These are phyloP conservation scores for Narthecium ossifragum DNA, from an alignment of 106 monocot species.

Conservation along the genomic window DNA sequence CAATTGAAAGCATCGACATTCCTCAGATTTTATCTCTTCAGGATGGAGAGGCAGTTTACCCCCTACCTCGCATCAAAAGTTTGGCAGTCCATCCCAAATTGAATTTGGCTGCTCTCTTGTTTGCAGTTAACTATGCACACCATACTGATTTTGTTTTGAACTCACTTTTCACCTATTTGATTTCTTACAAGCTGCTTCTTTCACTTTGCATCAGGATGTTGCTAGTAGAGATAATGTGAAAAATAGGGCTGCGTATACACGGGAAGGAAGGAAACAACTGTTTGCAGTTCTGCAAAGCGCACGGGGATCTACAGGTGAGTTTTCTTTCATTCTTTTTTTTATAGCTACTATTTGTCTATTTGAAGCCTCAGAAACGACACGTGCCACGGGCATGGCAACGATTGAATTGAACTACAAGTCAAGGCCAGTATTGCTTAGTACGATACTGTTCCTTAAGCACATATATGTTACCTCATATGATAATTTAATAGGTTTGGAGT, in stretches of 20 bases:
- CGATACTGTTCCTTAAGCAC: too few relatives aligned
- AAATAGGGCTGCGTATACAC: constrained; percentile 75
- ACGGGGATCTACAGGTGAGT: constrained; percentile 82
- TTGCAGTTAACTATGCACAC: constrained; percentile 59
- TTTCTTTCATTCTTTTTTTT: too few relatives aligned
- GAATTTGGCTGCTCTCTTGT: constrained; percentile 76
- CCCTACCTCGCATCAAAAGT: constrained; percentile 74
- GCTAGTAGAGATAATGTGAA: constrained; percentile 48
- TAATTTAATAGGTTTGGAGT: too few relatives aligned
- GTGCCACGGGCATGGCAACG: too few relatives aligned
- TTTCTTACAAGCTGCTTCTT: background rate
- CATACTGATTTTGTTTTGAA: background rate
- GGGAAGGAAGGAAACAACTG: constrained; percentile 92
- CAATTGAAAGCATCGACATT: constrained; percentile 83
- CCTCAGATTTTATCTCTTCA: constrained; percentile 71
- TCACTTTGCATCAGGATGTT: constrained; percentile 42
- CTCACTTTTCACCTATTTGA: background rate
- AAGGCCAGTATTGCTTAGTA: too few relatives aligned
- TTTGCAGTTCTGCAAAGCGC: constrained; percentile 97
- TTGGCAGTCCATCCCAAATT: constrained; percentile 83
- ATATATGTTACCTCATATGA: too few relatives aligned
- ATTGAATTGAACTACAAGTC: too few relatives aligned
- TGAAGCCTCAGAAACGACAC: too few relatives aligned
- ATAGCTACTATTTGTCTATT: too few relatives aligned
- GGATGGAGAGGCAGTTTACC: constrained; percentile 93